Percentiles rank a stretch among this genome's conserved stretches.
Conservation (phyloP, 345 rosid genomes). For the Aquilaria malaccensis region DNA sequence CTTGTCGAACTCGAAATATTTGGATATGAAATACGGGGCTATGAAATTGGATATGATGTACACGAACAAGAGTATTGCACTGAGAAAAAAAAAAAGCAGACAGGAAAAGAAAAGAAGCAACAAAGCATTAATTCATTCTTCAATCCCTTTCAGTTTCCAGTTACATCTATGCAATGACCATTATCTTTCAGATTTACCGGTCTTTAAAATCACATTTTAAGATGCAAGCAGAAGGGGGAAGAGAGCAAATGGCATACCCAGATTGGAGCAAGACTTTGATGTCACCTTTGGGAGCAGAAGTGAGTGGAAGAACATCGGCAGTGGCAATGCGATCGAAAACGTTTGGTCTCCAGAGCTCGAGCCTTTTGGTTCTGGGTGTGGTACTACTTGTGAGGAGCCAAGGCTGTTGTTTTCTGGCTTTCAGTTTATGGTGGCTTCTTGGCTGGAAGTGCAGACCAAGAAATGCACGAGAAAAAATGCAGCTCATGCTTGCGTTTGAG, state of each 20-base stretch:
- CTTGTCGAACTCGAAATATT: conserved; percentile 18
- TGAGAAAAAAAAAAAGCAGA: conserved; percentile 5
- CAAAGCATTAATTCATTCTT: not conserved
- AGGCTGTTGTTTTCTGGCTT: not conserved
- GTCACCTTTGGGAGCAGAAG: conserved; percentile 18
- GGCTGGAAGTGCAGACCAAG: conserved; percentile 6
- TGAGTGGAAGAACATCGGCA: conserved; percentile 18
- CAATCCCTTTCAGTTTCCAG: not conserved
- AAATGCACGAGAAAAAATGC: conserved; percentile 10
- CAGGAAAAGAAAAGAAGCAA: not conserved
- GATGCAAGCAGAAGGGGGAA: not conserved
- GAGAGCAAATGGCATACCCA: conserved; percentile 17
- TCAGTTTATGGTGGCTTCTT: conserved; percentile 1
- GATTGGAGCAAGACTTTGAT: conserved; percentile 27
- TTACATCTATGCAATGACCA: no score
- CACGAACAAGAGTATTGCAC: conserved; percentile 28
- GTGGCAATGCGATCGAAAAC: conserved; percentile 14
- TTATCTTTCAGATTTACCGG: no score
- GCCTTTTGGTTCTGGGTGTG: not conserved
- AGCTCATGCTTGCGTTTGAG: not conserved
- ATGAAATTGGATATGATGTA: conserved; percentile 32
- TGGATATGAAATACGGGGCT: conserved; percentile 28
- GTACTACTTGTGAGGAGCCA: not conserved
- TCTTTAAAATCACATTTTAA: not conserved
- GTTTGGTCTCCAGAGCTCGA: not conserved